Evolutionary conservation across 768 basidiomycete genomes (phyloP).

Genomic region (Cantharellus cinnabarinus): DNA sequence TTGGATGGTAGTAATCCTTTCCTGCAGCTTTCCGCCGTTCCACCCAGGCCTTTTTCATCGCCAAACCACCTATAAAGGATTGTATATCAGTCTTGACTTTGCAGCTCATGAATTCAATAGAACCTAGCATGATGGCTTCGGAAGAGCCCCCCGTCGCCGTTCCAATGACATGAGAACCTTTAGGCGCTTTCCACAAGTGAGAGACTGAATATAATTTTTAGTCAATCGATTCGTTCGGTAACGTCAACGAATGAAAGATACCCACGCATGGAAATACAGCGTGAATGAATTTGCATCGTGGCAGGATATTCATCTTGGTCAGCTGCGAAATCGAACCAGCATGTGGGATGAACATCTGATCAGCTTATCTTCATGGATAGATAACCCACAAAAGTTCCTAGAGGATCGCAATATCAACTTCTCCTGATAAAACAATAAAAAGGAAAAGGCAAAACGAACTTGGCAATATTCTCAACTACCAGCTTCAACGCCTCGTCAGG

Average conservation of each 20-base stretch:
- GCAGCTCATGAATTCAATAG: too few relatives aligned
- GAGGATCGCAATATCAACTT: background rate
- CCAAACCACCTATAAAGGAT: conserved; percentile 23
- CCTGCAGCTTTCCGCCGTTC: conserved; percentile 42
- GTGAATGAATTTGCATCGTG: conserved; percentile 26
- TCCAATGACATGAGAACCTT: conserved; percentile 33
- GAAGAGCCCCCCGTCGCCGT: conserved; percentile 53
- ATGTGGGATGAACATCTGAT: background rate
- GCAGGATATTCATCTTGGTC: conserved; percentile 54
- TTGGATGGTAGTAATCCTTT: conserved; percentile 20
- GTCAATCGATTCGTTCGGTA: background rate
- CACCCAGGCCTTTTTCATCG: conserved; percentile 55
- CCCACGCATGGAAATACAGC: conserved; percentile 18
- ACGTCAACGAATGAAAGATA: background rate
- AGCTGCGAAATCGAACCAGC: conserved; percentile 14
- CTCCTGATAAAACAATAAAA: background rate
- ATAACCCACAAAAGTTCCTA: conserved; percentile 22
- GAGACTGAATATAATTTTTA: conserved; percentile 20
- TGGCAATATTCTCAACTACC: conserved; percentile 42
- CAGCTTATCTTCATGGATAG: background rate
- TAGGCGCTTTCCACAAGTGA: conserved; percentile 46
- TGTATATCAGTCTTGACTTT: too few relatives aligned
- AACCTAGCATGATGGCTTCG: conserved; percentile 15
- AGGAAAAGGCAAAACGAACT: conserved; percentile 13
- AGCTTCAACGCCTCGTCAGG: conserved; percentile 30